A percentile compares a stretch with the other conserved stretches of the same genome.
phyloP scores from a whole-genome alignment of 345 rosid genomes.

The Moringa oleifera region DNA sequence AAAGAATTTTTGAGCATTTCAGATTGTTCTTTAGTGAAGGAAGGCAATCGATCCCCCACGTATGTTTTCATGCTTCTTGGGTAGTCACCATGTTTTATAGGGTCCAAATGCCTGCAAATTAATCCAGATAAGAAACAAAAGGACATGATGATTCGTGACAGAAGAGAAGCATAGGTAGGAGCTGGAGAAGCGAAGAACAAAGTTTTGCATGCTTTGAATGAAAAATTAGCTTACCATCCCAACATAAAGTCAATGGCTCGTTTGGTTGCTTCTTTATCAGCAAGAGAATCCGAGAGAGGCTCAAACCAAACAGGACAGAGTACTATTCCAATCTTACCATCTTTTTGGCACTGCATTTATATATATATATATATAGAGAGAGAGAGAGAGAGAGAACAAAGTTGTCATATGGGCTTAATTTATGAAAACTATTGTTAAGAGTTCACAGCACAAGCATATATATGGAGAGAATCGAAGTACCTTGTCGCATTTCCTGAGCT shows the following conservation, averaged over 20 bases:
- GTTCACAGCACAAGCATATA: too few relatives aligned
- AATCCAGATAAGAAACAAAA: too few relatives aligned
- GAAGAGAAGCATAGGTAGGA: too few relatives aligned
- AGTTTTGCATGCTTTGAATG: too few relatives aligned
- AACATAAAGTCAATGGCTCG: not conserved
- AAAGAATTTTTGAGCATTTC: constrained; percentile 31
- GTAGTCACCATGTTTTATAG: constrained; percentile 38
- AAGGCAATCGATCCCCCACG: constrained; percentile 36
- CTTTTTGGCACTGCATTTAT: not conserved
- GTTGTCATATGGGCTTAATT: too few relatives aligned
- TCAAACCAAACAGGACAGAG: not conserved
- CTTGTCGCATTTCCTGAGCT: constrained; percentile 24
- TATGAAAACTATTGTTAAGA: too few relatives aligned
- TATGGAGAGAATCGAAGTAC: not conserved
- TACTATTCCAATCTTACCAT: not conserved
- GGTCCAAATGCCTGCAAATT: constrained; percentile 35
- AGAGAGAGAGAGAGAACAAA: too few relatives aligned
- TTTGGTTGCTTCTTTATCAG: not conserved
- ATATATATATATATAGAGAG: too few relatives aligned
- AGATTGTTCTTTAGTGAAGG: constrained; percentile 31
- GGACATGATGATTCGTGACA: too few relatives aligned
- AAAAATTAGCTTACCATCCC: not conserved
- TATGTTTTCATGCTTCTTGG: constrained; percentile 31
- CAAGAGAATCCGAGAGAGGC: not conserved
- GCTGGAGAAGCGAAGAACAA: too few relatives aligned